Evolutionary conservation across 208 protist species (phyloP).

Genomic region (Acanthamoeba sp.): DNA sequence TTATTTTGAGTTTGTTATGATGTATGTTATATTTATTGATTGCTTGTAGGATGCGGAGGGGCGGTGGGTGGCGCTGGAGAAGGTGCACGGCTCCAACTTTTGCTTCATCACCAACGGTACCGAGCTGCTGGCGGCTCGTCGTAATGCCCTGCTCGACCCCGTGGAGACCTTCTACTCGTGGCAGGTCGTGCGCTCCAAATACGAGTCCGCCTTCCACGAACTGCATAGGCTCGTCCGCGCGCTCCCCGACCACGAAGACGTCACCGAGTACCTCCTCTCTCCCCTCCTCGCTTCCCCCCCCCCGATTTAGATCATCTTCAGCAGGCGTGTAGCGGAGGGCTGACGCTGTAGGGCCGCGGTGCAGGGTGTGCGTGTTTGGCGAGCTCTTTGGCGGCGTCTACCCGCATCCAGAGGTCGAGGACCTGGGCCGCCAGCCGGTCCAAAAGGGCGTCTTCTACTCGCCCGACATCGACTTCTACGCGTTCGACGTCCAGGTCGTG

Average conservation of each 20-base stretch:
- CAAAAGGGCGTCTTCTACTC: constrained; percentile 73
- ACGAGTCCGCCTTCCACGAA: background rate
- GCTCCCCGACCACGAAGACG: background rate
- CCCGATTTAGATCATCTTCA: too few species aligned
- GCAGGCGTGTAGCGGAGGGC: too few species aligned
- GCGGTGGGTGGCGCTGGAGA: constrained; percentile 54
- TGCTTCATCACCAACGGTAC: constrained; percentile 62
- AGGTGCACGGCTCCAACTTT: constrained; percentile 72
- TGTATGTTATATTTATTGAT: too few species aligned
- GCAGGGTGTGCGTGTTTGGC: constrained; percentile 36
- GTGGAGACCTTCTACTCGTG: constrained; percentile 64
- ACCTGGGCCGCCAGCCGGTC: constrained; percentile 22
- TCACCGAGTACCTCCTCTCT: background rate
- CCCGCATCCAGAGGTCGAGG: constrained; percentile 49
- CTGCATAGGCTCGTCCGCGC: background rate
- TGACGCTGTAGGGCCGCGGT: background rate
- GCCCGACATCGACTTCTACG: constrained; percentile 58
- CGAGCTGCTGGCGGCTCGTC: background rate
- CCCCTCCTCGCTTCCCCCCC: background rate
- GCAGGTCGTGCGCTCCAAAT: constrained; percentile 44
- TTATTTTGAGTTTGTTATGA: too few species aligned
- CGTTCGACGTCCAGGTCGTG: constrained; percentile 63
- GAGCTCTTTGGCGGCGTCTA: constrained; percentile 38
- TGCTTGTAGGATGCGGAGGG: background rate
- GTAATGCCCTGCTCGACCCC: constrained; percentile 54